Percentiles rank a stretch among this genome's conserved stretches.
Evolutionary conservation across 2,329 filamentous ascomycete genomes (phyloP).

Genomic region (Colletotrichum trifolii): DNA sequence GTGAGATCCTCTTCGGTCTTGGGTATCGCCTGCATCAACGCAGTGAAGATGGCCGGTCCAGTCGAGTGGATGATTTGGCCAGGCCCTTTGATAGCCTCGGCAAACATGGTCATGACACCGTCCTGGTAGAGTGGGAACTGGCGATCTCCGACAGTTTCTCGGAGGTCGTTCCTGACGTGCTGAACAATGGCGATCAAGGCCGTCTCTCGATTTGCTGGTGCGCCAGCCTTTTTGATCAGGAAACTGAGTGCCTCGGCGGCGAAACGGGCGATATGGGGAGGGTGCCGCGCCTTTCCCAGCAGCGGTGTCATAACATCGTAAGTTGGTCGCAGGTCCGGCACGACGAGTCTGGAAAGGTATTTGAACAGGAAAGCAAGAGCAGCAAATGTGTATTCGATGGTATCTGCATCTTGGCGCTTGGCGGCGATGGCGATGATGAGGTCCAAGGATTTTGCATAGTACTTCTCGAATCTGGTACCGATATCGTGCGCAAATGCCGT

Average conservation of each 20-base stretch:
- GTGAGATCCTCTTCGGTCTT: slow-evolving; percentile 60
- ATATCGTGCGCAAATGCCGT: slow-evolving; percentile 96
- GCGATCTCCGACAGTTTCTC: slow-evolving; percentile 61
- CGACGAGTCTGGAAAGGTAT: slow-evolving; percentile 88
- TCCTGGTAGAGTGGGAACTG: slow-evolving; percentile 80
- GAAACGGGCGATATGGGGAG: slow-evolving; percentile 89
- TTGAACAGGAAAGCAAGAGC: slow-evolving; percentile 97
- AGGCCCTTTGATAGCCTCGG: slow-evolving; percentile 79
- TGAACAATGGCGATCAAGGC: slow-evolving; percentile 77
- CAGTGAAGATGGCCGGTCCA: slow-evolving; percentile 63
- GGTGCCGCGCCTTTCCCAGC: slow-evolving; percentile 84
- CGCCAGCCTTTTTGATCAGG: slow-evolving; percentile 87
- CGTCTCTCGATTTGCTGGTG: slow-evolving; percentile 78
- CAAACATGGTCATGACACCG: slow-evolving; percentile 91
- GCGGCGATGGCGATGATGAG: slow-evolving; percentile 83
- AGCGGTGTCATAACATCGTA: slow-evolving; percentile 86
- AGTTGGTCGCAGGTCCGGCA: slow-evolving; percentile 85
- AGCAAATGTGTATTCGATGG: slow-evolving; percentile 98
- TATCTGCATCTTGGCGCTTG: slow-evolving; percentile 81
- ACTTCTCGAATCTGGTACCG: slow-evolving; percentile 85
- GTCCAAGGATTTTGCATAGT: slow-evolving; percentile 81
- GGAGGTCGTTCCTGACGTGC: slow-evolving; percentile 77
- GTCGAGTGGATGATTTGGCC: slow-evolving; percentile 70
- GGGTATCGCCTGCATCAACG: slow-evolving; percentile 63
- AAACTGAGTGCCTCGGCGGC: slow-evolving; percentile 96